Evolutionary conservation across 371 early-diverging fungal species (phyloP).

Genomic region (Synchytrium microbalum): DNA sequence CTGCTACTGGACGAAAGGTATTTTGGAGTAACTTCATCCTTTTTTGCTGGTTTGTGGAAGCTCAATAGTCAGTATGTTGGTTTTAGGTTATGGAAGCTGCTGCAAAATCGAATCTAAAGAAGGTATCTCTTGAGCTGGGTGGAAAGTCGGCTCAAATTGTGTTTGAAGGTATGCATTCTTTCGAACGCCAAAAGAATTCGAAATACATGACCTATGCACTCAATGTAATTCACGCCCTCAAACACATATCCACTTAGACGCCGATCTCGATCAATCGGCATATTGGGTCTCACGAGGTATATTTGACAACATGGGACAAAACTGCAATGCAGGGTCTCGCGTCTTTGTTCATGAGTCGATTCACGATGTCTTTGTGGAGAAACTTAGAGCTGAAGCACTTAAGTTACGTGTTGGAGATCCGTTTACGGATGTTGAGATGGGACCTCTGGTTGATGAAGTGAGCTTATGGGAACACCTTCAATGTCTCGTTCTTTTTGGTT

Average conservation of each 20-base stretch:
- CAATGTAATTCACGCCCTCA: too few species aligned
- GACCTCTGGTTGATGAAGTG: slow-evolving; percentile 64
- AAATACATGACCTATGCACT: too few species aligned
- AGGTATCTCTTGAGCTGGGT: slow-evolving; percentile 81
- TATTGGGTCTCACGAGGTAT: background rate
- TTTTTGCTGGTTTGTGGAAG: too few species aligned
- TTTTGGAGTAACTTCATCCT: too few species aligned
- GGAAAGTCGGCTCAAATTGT: slow-evolving; percentile 92
- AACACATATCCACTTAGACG: too few species aligned
- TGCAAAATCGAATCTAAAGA: slow-evolving; percentile 61
- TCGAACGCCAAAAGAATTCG: too few species aligned
- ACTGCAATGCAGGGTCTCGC: slow-evolving; percentile 61
- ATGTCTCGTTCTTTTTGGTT: too few species aligned
- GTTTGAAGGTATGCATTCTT: too few species aligned
- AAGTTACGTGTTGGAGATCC: slow-evolving; percentile 68
- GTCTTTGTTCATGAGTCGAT: slow-evolving; percentile 63
- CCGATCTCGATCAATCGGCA: slow-evolving; percentile 73
- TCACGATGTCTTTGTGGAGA: slow-evolving; percentile 56
- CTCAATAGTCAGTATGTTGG: too few species aligned
- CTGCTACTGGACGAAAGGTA: slow-evolving; percentile 33
- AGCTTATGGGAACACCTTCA: slow-evolving; percentile 61
- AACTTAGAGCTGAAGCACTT: slow-evolving; percentile 49
- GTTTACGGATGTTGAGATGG: slow-evolving; percentile 54
- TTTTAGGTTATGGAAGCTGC: slow-evolving; percentile 37
- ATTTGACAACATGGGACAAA: too few species aligned